These are phyloP conservation scores for Colletotrichum sp. DNA, from an alignment of 2,329 filamentous ascomycete genomes.

Conservation along the genomic window DNA sequence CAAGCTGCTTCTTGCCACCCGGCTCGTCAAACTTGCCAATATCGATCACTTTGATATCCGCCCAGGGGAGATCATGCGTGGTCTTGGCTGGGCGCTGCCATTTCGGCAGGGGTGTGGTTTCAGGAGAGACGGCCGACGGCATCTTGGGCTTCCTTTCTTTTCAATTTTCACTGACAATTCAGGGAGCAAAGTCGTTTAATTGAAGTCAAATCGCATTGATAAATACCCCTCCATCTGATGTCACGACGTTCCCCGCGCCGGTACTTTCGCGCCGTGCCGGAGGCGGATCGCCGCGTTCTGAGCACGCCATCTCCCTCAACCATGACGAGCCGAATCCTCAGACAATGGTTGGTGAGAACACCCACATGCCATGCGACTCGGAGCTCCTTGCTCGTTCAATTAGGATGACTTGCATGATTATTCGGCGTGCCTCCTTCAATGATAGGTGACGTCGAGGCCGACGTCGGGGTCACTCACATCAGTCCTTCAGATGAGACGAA, in stretches of 20 bases:
- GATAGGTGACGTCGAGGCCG: neutral
- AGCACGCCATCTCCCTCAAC: slow-evolving; percentile 19
- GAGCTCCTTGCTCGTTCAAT: rapidly evolving
- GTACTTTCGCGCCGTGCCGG: neutral
- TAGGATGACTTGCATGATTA: neutral
- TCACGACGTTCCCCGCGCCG: neutral
- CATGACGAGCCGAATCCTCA: neutral
- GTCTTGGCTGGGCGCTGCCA: slow-evolving; percentile 34
- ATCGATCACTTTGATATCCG: slow-evolving; percentile 59
- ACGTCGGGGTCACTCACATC: neutral
- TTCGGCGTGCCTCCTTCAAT: rapidly evolving
- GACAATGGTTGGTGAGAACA: neutral
- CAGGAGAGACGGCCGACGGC: slow-evolving; percentile 4
- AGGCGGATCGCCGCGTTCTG: neutral
- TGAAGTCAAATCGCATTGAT: neutral
- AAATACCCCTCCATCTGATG: slow-evolving; percentile 13
- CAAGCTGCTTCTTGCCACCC: slow-evolving; percentile 54
- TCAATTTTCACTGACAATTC: neutral
- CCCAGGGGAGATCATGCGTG: slow-evolving; percentile 41
- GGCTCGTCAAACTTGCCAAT: slow-evolving; percentile 51
- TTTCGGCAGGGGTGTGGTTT: slow-evolving; percentile 19
- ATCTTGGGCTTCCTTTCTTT: neutral
- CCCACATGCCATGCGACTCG: neutral
- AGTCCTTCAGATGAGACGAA: neutral
- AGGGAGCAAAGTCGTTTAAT: neutral